A percentile compares a stretch with the other conserved stretches of the same genome.
Evolutionary conservation across 805 yeast genomes (phyloP).

Genomic region (Starmerella stigmatis): DNA sequence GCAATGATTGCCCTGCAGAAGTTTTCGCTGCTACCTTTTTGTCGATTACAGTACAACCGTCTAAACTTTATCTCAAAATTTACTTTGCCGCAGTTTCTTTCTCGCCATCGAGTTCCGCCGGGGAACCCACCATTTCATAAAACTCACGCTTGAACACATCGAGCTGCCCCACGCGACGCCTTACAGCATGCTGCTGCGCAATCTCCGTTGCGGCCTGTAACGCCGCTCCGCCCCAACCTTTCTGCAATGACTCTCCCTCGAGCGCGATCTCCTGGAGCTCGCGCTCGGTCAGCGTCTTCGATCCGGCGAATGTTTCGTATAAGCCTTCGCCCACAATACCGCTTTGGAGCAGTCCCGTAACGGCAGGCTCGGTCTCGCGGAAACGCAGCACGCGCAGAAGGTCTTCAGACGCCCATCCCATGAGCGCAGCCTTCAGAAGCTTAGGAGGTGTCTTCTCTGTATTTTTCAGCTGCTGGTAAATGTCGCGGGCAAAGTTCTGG

Average conservation of each 20-base stretch:
- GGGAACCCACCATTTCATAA: constrained; percentile 11
- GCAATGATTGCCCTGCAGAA: too few species aligned
- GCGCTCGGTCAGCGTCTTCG: constrained; percentile 64
- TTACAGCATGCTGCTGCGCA: constrained; percentile 81
- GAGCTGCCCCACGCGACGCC: constrained; percentile 50
- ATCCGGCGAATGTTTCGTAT: constrained; percentile 67
- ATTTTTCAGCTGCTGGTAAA: constrained; percentile 50
- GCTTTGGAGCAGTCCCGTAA: constrained; percentile 63
- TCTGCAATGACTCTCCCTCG: constrained; percentile 63
- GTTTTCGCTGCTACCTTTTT: too few species aligned
- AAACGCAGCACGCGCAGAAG: constrained; percentile 72
- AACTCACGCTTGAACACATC: constrained; percentile 23
- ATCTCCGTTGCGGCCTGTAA: constrained; percentile 76
- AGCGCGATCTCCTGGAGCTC: constrained; percentile 66
- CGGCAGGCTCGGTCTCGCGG: constrained; percentile 63
- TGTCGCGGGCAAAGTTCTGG: constrained; percentile 49
- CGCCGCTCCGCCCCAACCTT: constrained; percentile 62
- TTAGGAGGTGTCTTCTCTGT: constrained; percentile 61
- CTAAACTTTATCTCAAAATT: too few species aligned
- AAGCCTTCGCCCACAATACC: constrained; percentile 89
- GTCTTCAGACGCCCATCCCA: constrained; percentile 75
- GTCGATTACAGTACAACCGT: too few species aligned
- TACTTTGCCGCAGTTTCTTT: background rate
- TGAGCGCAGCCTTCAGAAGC: constrained; percentile 56
- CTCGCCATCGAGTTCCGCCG: background rate